Conservation (phyloP, 176 grass and related monocot genomes). For the Lolium multiflorum region DNA sequence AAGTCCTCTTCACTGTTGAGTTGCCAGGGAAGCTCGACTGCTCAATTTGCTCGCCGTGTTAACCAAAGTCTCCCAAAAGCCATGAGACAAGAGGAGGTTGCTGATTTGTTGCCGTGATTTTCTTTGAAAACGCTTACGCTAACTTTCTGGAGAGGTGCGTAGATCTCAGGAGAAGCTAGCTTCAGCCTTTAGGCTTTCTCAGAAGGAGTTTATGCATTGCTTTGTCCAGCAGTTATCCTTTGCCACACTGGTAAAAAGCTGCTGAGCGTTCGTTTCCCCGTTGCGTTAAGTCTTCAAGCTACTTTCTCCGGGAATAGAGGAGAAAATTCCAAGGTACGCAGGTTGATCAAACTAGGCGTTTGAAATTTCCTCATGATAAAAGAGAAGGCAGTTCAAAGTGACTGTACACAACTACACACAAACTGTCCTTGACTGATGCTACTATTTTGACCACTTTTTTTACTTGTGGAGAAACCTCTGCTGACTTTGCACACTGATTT, state of each 20-base stretch:
- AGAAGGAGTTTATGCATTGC: conserved; percentile 34
- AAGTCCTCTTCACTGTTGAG: no score
- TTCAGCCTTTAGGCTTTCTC: conserved; percentile 8
- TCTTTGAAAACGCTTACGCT: conserved; percentile 4
- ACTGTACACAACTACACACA: no score
- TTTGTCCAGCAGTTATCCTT: conserved; percentile 29
- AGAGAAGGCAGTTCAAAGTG: no score
- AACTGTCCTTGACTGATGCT: no score
- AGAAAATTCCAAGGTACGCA: neutral
- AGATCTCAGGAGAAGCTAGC: neutral
- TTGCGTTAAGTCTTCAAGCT: neutral
- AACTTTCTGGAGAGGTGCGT: conserved; percentile 11
- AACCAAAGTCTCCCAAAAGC: neutral
- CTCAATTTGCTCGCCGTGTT: neutral
- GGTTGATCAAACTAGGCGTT: neutral
- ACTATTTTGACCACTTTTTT: neutral
- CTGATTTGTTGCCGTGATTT: conserved; percentile 19
- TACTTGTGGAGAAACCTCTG: neutral
- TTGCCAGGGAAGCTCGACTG: no score
- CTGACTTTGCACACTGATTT: neutral
- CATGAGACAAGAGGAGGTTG: neutral
- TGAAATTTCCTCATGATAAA: neutral
- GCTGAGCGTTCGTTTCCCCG: neutral
- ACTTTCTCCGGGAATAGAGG: no score
- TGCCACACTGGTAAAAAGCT: neutral